Evolutionary conservation across 2,329 filamentous ascomycete species (phyloP), one percentile per base, ranked within the genome.

Genomic region (Diaporthe vexans): DNA sequence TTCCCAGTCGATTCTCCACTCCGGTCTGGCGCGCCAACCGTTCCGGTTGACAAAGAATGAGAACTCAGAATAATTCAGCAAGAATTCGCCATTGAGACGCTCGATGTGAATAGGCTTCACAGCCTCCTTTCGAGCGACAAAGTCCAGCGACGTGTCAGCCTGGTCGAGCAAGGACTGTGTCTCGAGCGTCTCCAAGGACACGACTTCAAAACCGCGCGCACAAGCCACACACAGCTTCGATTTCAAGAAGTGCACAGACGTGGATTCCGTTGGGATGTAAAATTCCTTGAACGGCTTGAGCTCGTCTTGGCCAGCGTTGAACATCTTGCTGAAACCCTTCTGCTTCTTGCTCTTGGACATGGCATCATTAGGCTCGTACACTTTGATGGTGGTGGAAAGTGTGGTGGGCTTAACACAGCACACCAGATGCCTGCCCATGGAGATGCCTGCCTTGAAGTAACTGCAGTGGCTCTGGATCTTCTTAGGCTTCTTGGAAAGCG

Each of bases 41-140:
- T 99, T 98, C 80, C 97, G 92, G 84, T 99, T 98, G 81, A 99
- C 97, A 81, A 98, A 99, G 90, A 99, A 99, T 17, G 95, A 98
- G 84, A 98, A 99, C 83, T 99, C 97, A 6, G 95, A 97, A 85
- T 99, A 99, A 84, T 98, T 98, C 77, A 99, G 92, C 78, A 99
- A 84, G 88, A 99, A 99, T 82, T 99, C 97, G 82, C 96, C 95
- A 78, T 97, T 97, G 81, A 98, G 92, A 59, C 97, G 94, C 84
- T 99, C 97, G 78, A 99, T 98, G 81, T 98, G 96, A 77, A 99
- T 97, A 3, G 97, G 96, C 82, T 94, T 95, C 80, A 97, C 94
- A 79, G 94, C 95, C 84, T 98, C 96, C 82, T 97, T 97, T 74
- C 95, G 92, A 29, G 95, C 94, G 67, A 99, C 96, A 81, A 99